Percentiles rank a stretch among this genome's conserved stretches.
phyloP scores from a whole-genome alignment of 2,329 filamentous ascomycete species.

The Sphaceloma murrayae region DNA sequence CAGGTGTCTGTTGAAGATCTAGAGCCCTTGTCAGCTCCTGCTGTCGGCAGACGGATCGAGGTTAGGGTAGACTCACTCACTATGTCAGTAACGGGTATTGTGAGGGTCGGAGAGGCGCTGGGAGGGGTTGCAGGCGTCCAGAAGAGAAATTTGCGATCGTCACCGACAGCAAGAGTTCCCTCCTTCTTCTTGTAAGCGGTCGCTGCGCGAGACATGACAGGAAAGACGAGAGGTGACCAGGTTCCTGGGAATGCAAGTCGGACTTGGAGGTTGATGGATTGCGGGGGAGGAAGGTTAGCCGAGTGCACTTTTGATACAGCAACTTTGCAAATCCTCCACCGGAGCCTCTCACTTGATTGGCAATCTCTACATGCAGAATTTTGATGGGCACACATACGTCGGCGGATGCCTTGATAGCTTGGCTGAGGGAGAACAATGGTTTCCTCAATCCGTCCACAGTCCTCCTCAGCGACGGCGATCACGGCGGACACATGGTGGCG shows the following conservation, averaged over 20 bases:
- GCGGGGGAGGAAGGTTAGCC: slow-evolving; percentile 5
- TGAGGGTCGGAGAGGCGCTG: slow-evolving; percentile 54
- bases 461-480: slow-evolving; percentile 21
- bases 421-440: slow-evolving; percentile 27
- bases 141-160: slow-evolving; percentile 62
- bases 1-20: slow-evolving; percentile 94
- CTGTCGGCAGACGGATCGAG: no score
- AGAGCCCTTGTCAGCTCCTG: slow-evolving; percentile 1
- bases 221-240: not conserved
- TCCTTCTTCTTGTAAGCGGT: slow-evolving; percentile 94
- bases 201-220: slow-evolving; percentile 45
- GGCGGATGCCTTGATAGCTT: slow-evolving; percentile 17
- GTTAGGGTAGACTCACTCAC: slow-evolving; percentile 53
- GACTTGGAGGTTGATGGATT: slow-evolving; percentile 3
- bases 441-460: slow-evolving; percentile 24
- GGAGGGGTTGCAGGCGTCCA: slow-evolving; percentile 65
- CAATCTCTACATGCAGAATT: no score
- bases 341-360: no score
- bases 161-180: slow-evolving; percentile 66
- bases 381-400: not conserved
- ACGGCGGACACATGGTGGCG: slow-evolving; percentile 25
- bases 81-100: slow-evolving; percentile 64
- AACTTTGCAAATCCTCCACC: not conserved
- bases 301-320: no score
- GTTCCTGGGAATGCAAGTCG: not conserved